Base-by-base conservation (phyloP, 2,329 filamentous ascomycete species). In the Dothistroma septosporum region DNA sequence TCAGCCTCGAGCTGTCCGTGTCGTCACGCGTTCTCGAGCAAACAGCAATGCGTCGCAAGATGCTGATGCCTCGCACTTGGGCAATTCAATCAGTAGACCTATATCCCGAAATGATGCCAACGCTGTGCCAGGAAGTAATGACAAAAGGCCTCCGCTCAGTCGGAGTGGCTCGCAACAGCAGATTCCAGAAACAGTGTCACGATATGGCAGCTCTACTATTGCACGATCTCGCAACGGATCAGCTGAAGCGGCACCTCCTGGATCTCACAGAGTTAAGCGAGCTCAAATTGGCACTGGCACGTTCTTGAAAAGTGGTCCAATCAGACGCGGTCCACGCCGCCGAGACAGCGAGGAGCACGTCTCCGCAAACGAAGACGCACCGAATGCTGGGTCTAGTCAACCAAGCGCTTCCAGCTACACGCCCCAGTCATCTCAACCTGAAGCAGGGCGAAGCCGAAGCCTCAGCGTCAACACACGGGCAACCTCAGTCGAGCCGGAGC, bases 181-280 rank as follows among this genome's bases (percentile, higher is more conserved):
- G 52, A 81, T 57, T 82, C 82, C 53, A 79, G 82, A 69, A 79
- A 82, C 62, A 72, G 64, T 58, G 37, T 78, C 41, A 79, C 61
- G 70, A 61, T 72, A 74, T 55, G 70, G 66, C 4, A 64, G 67
- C 1, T 72, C 83, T 3, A 83, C 82, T 1, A 76, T 79, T 48
- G 78, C 78, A 37, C 78, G 80, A 54, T 79, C 75, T 16, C 79
- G 82, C 37, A 79, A 81, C 56, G 54, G 66, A 9, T 72, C 74
- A 54, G 85, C 85, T 2, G 88, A 92, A 24, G 86, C 89, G 35
- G 76, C 78, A 35, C 77, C 85, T 1, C 89, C 90, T 62, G 87
- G 87, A 68, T 91, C 90, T 0, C 85, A 92, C 80, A 84, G 91
- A 5, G 80, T 92, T 61, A 93, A 92, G 76, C 82, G 90, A 62